phyloP scores from a whole-genome alignment of 768 basidiomycete genomes.

The Agaricus blazei region DNA sequence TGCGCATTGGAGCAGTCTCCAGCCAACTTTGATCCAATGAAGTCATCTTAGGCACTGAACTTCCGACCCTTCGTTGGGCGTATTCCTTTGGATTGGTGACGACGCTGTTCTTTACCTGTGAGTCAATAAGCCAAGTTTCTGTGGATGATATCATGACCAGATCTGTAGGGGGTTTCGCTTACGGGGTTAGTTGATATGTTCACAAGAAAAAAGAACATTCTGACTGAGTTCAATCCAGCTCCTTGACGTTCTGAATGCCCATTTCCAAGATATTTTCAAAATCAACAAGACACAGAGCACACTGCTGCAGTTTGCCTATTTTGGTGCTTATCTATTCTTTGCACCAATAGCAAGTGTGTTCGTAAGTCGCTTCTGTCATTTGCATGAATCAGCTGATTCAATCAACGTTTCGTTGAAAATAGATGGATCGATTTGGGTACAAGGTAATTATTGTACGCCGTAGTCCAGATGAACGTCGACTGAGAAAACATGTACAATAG shows the following conservation, averaged over 20 bases:
- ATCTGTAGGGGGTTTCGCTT: constrained; percentile 58
- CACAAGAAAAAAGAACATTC: neutral
- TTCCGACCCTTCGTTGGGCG: constrained; percentile 40
- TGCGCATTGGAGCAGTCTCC: constrained; percentile 9
- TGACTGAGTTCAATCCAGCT: constrained; percentile 31
- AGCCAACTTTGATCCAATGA: neutral
- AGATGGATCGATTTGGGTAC: constrained; percentile 65
- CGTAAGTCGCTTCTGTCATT: constrained; percentile 29
- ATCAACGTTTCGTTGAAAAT: neutral
- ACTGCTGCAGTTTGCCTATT: constrained; percentile 70
- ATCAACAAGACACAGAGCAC: constrained; percentile 71
- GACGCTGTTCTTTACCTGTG: constrained; percentile 71
- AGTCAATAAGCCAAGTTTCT: constrained; percentile 14
- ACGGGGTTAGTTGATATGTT: constrained; percentile 40
- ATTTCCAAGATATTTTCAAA: constrained; percentile 67
- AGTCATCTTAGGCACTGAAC: constrained; percentile 30
- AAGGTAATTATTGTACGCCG: constrained; percentile 31
- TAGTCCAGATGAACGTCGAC: neutral
- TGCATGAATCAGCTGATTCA: neutral
- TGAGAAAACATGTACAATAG: constrained; percentile 11
- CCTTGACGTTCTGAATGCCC: constrained; percentile 64
- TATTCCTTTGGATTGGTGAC: constrained; percentile 68
- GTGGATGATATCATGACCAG: neutral
- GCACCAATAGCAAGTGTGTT: constrained; percentile 54
- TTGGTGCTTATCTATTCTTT: constrained; percentile 61